Evolutionary conservation across 164 flowering plant genomes (phyloP).

Genomic region (Echeveria elegans): DNA sequence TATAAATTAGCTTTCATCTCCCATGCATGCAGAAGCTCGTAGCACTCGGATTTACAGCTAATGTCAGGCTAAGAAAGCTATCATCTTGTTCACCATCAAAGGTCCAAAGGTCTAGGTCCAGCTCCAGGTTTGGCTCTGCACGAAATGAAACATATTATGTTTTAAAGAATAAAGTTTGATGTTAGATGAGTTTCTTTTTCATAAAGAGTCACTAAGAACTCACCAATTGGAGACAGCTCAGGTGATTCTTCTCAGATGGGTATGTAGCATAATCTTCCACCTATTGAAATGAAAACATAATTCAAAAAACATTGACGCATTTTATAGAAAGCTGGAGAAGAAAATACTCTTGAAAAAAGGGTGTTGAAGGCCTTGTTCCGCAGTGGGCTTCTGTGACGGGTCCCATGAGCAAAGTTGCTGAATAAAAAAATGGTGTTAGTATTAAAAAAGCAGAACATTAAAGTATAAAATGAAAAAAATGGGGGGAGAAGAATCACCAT

Average conservation of each 20-base stretch:
- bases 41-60: conserved; percentile 73
- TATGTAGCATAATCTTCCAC: neutral
- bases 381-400: conserved; percentile 47
- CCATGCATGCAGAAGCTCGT: conserved; percentile 48
- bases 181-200: too few species aligned
- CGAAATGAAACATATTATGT: conserved; percentile 7
- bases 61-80: conserved; percentile 75
- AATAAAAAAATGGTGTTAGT: neutral
- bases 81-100: conserved; percentile 61
- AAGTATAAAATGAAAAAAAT: neutral
- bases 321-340: neutral
- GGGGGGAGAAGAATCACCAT: conserved; percentile 27
- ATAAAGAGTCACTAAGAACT: neutral
- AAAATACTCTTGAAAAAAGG: conserved; percentile 45
- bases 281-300: neutral
- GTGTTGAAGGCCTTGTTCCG: conserved; percentile 55
- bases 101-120: conserved; percentile 77
- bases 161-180: neutral
- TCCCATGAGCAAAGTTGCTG: conserved; percentile 12
- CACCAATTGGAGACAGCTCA: neutral
- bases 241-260: neutral
- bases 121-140: conserved; percentile 69
- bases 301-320: neutral
- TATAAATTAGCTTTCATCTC: neutral
- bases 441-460: neutral